These are phyloP conservation scores for Singerocomus rubriflavus DNA, from an alignment of 1,284 basidiomycete species.

Conservation along the genomic window DNA sequence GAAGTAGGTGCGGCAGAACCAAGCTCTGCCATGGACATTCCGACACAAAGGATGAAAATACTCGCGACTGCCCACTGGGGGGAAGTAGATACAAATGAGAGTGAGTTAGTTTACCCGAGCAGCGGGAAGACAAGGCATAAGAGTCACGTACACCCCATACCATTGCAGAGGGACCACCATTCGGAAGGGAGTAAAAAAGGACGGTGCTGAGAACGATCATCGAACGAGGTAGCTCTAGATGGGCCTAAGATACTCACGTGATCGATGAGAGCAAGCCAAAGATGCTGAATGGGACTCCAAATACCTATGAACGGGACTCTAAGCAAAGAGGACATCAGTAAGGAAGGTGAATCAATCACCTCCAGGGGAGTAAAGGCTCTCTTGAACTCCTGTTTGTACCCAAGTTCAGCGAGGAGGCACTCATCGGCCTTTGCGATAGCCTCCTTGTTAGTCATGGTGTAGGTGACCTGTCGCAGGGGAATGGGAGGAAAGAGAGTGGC, in stretches of 20 bases:
- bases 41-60: conserved; percentile 39
- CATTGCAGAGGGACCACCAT: conserved; percentile 79
- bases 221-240: conserved; percentile 17
- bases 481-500: neutral
- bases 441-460: conserved; percentile 20
- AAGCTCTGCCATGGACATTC: conserved; percentile 43
- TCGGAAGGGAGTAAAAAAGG: conserved; percentile 68
- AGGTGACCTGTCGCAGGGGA: neutral
- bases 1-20: conserved; percentile 50
- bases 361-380: conserved; percentile 64
- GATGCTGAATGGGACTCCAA: conserved; percentile 39
- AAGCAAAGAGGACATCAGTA: too few species aligned
- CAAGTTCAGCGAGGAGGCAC: conserved; percentile 44
- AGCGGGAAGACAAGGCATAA: neutral
- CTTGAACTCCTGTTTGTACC: conserved; percentile 72
- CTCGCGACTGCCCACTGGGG: conserved; percentile 31
- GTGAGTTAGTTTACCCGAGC: neutral
- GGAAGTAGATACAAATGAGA: neutral
- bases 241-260: conserved; percentile 28
- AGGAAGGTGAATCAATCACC: conserved; percentile 23
- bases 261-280: conserved; percentile 47
- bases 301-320: conserved; percentile 22
- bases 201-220: conserved; percentile 48
- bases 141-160: conserved; percentile 68
- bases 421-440: conserved; percentile 32